Conservation (phyloP, 306 rosid genomes). For the Quercus parvula region DNA sequence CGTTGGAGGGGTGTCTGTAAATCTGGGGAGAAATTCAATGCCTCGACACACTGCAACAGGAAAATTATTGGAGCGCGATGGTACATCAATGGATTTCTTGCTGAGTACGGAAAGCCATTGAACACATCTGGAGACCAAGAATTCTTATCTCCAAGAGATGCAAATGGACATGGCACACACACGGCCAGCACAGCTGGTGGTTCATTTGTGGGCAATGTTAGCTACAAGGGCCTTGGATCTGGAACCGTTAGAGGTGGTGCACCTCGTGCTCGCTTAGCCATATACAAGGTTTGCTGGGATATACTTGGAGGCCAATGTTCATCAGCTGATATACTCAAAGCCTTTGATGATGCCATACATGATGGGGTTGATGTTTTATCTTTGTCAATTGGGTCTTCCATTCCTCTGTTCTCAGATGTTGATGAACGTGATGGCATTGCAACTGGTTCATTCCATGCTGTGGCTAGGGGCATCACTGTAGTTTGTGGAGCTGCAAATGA, state of each 20-base stretch:
- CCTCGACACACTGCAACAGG: constrained; percentile 38
- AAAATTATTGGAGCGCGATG: constrained; percentile 57
- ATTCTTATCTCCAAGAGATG: constrained; percentile 40
- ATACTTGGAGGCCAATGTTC: constrained; percentile 27
- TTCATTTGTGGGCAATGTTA: constrained; percentile 25
- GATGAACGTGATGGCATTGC: constrained; percentile 32
- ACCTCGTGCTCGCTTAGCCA: constrained; percentile 39
- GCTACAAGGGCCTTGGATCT: constrained; percentile 37
- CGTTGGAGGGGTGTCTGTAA: constrained; percentile 50
- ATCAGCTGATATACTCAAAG: constrained; percentile 44
- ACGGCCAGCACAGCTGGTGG: constrained; percentile 47
- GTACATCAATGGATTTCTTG: constrained; percentile 33
- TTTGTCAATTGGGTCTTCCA: constrained; percentile 32
- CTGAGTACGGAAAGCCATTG: constrained; percentile 33
- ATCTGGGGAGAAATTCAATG: constrained; percentile 41
- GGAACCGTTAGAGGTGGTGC: constrained; percentile 54
- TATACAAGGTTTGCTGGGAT: constrained; percentile 57
- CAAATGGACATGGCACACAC: constrained; percentile 45
- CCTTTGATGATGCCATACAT: constrained; percentile 41
- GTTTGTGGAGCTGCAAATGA: constrained; percentile 38
- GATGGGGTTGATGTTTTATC: constrained; percentile 54
- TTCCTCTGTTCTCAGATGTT: constrained; percentile 36
- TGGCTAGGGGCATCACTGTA: constrained; percentile 40
- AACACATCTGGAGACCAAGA: constrained; percentile 21
- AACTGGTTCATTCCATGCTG: constrained; percentile 48